phyloP scores from a whole-genome alignment of 2,329 filamentous ascomycete species.

The Aurifilum marmelostoma region DNA sequence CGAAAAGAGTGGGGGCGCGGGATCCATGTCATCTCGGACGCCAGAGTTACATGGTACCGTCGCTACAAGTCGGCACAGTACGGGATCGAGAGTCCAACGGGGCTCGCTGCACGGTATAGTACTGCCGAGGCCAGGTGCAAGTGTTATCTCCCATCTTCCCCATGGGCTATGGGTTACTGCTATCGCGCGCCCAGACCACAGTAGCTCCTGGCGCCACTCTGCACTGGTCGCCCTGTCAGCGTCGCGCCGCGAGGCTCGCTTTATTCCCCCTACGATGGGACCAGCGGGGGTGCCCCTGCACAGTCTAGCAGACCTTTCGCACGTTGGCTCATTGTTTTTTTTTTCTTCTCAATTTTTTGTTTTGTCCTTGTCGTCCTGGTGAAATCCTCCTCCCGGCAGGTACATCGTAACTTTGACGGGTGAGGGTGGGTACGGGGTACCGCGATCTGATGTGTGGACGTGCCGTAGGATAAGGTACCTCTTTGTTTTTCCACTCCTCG shows the following conservation, averaged over 20 bases:
- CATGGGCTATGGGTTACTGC: background rate
- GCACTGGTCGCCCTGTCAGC: background rate
- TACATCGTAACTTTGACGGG: background rate
- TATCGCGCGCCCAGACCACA: conserved; percentile 2
- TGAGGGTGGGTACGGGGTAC: conserved; percentile 4
- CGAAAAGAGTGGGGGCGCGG: background rate
- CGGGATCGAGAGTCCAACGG: conserved; percentile 4
- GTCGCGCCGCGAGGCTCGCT: conserved; percentile 12
- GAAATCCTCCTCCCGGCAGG: conserved; percentile 2
- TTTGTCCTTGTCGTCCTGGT: background rate
- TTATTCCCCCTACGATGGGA: background rate
- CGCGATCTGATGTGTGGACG: background rate
- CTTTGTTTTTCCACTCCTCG: background rate
- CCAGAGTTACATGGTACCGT: background rate
- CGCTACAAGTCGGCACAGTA: conserved; percentile 14
- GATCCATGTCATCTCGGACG: conserved; percentile 11
- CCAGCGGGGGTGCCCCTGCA: background rate
- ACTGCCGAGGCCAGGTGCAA: background rate
- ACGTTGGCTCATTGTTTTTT: background rate
- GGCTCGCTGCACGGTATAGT: background rate
- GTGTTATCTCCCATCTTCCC: background rate
- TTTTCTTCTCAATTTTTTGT: background rate
- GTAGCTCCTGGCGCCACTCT: background rate
- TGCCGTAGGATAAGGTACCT: conserved; percentile 6
- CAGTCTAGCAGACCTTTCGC: conserved; percentile 3